phyloP scores from a whole-genome alignment of 192 early-diverging fungal species.

The Kickxella alabastrina region DNA sequence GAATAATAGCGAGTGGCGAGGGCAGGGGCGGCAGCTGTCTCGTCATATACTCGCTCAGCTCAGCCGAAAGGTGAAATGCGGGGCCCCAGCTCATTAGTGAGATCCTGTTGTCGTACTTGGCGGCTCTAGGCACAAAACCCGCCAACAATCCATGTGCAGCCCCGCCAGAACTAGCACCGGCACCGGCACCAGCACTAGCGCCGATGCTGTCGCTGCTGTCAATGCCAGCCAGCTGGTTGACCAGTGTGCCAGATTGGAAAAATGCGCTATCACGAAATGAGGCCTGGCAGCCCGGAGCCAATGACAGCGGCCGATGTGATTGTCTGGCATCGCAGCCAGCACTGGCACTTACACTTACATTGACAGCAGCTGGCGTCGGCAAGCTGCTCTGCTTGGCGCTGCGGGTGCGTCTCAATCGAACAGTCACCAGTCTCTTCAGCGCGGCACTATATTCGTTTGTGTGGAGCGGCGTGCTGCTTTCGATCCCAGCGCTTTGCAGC shows the following conservation, averaged over 20 bases:
- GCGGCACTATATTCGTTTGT: slow-evolving; percentile 25
- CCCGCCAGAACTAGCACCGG: too few species aligned
- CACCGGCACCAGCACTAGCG: neutral
- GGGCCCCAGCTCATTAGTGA: neutral
- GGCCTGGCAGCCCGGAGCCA: neutral
- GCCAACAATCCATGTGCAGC: too few species aligned
- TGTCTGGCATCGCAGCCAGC: too few species aligned
- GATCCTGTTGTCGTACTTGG: neutral
- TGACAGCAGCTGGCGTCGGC: neutral
- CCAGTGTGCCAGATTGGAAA: slow-evolving; percentile 1
- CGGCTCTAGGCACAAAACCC: neutral
- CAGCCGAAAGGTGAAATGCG: neutral
- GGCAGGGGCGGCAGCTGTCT: slow-evolving; percentile 22
- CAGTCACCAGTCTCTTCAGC: slow-evolving; percentile 25
- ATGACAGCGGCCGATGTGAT: neutral
- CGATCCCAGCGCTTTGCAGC: neutral
- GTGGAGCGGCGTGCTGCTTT: slow-evolving; percentile 8
- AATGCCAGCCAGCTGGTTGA: neutral
- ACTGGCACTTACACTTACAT: neutral
- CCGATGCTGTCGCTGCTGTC: neutral
- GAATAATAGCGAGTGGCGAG: neutral
- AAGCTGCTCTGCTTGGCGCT: neutral
- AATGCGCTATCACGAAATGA: slow-evolving; percentile 6
- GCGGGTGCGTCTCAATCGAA: slow-evolving; percentile 19
- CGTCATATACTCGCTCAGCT: slow-evolving; percentile 12